Evolutionary conservation across 2,329 filamentous ascomycete species (phyloP).

Genomic region (Xylariaceae sp.): DNA sequence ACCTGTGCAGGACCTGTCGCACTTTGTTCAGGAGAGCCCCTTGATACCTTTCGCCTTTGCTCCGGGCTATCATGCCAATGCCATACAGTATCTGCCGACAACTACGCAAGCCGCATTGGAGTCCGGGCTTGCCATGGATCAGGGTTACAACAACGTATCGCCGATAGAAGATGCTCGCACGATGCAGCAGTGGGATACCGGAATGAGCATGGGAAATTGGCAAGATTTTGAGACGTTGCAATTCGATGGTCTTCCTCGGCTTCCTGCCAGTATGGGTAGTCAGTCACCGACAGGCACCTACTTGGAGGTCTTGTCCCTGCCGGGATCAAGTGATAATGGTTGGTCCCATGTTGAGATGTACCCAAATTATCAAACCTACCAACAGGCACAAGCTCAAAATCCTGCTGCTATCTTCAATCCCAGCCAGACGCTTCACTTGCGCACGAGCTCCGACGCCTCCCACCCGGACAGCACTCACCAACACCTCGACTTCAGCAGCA

Average conservation of each 20-base stretch:
- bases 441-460: conserved; percentile 82
- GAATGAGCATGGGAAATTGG: conserved; percentile 65
- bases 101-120: conserved; percentile 62
- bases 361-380: conserved; percentile 65
- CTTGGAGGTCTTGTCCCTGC: conserved; percentile 79
- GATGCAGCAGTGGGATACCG: conserved; percentile 52
- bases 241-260: conserved; percentile 42
- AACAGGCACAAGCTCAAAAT: conserved; percentile 49
- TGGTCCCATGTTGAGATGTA: conserved; percentile 80
- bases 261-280: conserved; percentile 44
- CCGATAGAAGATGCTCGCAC: conserved; percentile 55
- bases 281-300: conserved; percentile 76
- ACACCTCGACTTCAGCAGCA: conserved; percentile 63
- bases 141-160: conserved; percentile 56
- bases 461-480: conserved; percentile 62
- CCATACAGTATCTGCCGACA: conserved; percentile 58
- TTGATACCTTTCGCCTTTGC: conserved; percentile 53
- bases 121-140: conserved; percentile 57
- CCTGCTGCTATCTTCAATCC: conserved; percentile 81
- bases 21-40: conserved; percentile 53
- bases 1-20: conserved; percentile 45
- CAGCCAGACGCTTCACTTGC: conserved; percentile 80
- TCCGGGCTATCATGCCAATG: conserved; percentile 48
- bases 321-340: conserved; percentile 79
- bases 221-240: conserved; percentile 70